Percentiles rank a stretch among this genome's conserved stretches.
Evolutionary conservation across 371 early-diverging fungal genomes (phyloP).

Genomic region (Circinella umbellata): DNA sequence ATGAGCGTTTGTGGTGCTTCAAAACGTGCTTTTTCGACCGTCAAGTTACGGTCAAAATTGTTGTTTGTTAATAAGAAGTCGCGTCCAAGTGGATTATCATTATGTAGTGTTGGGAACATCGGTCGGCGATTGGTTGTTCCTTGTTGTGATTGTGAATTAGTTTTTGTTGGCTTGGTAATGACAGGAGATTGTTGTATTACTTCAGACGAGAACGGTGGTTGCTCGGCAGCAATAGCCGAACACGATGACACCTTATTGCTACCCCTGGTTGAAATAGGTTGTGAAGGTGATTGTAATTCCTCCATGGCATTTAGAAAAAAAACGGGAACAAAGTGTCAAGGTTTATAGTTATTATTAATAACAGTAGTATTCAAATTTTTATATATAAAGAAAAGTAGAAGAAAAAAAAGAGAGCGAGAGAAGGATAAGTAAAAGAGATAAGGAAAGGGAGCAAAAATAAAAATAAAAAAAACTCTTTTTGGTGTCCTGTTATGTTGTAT

Average conservation of each 20-base stretch:
- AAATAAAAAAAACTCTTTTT: too few species aligned
- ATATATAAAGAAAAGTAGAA: too few species aligned
- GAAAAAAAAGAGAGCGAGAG: not conserved
- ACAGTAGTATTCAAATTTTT: too few species aligned
- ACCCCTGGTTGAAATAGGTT: not conserved
- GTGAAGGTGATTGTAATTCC: not conserved
- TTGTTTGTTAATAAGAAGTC: slow-evolving; percentile 25
- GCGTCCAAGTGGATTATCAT: slow-evolving; percentile 27
- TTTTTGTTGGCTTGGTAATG: not conserved
- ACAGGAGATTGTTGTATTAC: not conserved
- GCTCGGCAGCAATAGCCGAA: not conserved
- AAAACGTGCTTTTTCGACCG: slow-evolving; percentile 37
- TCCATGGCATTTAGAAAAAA: slow-evolving; percentile 1
- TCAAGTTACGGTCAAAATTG: slow-evolving; percentile 34
- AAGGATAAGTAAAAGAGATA: not conserved
- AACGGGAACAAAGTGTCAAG: too few species aligned
- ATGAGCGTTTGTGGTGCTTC: slow-evolving; percentile 19
- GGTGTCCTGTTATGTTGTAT: not conserved
- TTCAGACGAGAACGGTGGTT: not conserved
- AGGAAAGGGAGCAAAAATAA: not conserved
- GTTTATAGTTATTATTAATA: too few species aligned
- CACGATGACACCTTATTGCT: too few species aligned
- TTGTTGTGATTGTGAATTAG: not conserved
- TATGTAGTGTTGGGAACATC: slow-evolving; percentile 33
- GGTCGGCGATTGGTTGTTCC: not conserved